These are phyloP conservation scores for Hirsutella thompsonii DNA, from an alignment of 2,329 filamentous ascomycete species.

Conservation along the genomic window DNA sequence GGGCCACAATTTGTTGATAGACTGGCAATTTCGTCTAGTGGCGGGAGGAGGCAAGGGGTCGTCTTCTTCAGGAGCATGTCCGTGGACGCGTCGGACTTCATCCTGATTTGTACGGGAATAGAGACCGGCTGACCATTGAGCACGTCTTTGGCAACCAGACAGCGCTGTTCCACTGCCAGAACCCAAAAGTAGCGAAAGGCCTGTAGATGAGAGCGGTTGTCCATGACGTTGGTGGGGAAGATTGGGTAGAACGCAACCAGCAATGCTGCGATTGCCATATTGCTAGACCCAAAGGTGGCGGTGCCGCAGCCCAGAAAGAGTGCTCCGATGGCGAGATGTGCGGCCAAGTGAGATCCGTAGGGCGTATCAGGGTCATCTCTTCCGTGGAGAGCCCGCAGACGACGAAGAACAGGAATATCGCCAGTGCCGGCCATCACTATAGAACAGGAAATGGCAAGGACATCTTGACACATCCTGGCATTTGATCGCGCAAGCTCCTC, in stretches of 20 bases:
- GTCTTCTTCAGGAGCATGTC: slow-evolving; percentile 27
- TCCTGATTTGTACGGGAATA: slow-evolving; percentile 54
- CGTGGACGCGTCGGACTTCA: slow-evolving; percentile 30
- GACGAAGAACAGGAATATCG: slow-evolving; percentile 72
- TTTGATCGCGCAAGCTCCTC: slow-evolving; percentile 71
- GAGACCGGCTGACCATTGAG: slow-evolving; percentile 70
- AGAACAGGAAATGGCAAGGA: slow-evolving; percentile 68
- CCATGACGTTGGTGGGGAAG: slow-evolving; percentile 78
- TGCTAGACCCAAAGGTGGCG: slow-evolving; percentile 78
- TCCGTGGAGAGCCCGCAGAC: slow-evolving; percentile 78
- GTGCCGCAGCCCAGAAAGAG: slow-evolving; percentile 89
- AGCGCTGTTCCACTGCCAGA: slow-evolving; percentile 78
- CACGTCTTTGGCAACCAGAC: slow-evolving; percentile 76
- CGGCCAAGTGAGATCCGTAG: slow-evolving; percentile 87
- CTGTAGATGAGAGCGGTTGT: slow-evolving; percentile 90
- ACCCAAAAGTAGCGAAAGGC: slow-evolving; percentile 98
- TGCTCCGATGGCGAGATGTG: slow-evolving; percentile 81
- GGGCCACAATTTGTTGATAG: slow-evolving; percentile 49
- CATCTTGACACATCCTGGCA: slow-evolving; percentile 81
- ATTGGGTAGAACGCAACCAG: slow-evolving; percentile 90
- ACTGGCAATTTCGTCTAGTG: slow-evolving; percentile 47
- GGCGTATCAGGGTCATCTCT: slow-evolving; percentile 72
- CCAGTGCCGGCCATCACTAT: slow-evolving; percentile 95
- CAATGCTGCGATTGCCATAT: slow-evolving; percentile 74
- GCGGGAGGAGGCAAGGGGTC: slow-evolving; percentile 50